These are phyloP conservation scores for Venturia aucupariae DNA, from an alignment of 2,329 filamentous ascomycete species.

Conservation along the genomic window DNA sequence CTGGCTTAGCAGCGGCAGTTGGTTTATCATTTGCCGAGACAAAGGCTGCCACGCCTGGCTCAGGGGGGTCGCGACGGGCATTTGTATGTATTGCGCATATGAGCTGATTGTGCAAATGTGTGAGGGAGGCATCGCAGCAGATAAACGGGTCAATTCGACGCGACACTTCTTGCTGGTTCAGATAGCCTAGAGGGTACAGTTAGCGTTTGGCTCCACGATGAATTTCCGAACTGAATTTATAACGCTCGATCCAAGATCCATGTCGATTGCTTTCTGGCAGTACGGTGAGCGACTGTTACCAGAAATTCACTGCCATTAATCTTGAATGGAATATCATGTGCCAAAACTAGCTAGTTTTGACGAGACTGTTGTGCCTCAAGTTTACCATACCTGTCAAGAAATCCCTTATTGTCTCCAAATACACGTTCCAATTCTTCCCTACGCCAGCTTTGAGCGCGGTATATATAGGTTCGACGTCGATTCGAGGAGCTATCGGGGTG, in stretches of 20 bases:
- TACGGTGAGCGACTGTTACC: too few relatives aligned
- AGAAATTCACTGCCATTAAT: background rate
- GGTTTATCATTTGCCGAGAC: slow-evolving; percentile 65
- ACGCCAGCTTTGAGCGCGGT: slow-evolving; percentile 51
- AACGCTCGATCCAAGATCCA: background rate
- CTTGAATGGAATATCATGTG: background rate
- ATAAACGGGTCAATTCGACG: slow-evolving; percentile 48
- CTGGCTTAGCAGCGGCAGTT: slow-evolving; percentile 56
- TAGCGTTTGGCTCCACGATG: background rate
- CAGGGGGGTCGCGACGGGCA: slow-evolving; percentile 49
- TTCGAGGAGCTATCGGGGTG: slow-evolving; percentile 35
- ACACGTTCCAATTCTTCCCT: slow-evolving; percentile 50
- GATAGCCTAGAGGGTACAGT: slow-evolving; percentile 36
- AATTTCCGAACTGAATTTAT: too few relatives aligned
- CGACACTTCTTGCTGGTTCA: slow-evolving; percentile 53
- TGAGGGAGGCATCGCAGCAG: slow-evolving; percentile 40
- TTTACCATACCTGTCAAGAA: slow-evolving; percentile 46
- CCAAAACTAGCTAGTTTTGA: background rate
- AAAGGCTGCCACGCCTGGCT: slow-evolving; percentile 54
- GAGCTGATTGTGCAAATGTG: slow-evolving; percentile 54
- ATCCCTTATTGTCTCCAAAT: slow-evolving; percentile 48
- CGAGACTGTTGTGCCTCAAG: too few relatives aligned
- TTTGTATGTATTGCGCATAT: slow-evolving; percentile 51
- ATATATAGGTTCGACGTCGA: slow-evolving; percentile 55
- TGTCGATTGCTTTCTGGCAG: background rate